These are phyloP conservation scores for Blastosporella zonata DNA, from an alignment of 1,284 basidiomycete genomes.

Conservation along the genomic window DNA sequence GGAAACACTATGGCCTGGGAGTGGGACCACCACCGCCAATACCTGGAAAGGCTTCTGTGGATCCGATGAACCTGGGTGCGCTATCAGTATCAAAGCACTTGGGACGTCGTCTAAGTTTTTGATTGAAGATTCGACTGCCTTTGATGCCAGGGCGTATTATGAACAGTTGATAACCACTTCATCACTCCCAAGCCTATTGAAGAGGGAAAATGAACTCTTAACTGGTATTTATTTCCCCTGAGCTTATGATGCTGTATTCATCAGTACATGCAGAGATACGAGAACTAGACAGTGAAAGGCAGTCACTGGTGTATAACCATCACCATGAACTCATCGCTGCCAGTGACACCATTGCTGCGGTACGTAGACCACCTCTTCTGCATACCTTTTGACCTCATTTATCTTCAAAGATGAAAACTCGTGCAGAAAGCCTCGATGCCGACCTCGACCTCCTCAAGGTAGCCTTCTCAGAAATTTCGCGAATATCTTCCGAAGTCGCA, in stretches of 20 bases:
- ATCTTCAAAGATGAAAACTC: conserved; percentile 69
- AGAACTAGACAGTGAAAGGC: conserved; percentile 83
- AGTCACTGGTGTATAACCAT: conserved; percentile 91
- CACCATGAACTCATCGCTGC: conserved; percentile 93
- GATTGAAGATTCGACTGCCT: conserved; percentile 67
- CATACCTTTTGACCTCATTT: conserved; percentile 1
- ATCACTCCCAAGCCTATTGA: conserved; percentile 67
- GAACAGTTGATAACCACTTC: conserved; percentile 81
- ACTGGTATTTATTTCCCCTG: conserved; percentile 41
- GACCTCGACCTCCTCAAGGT: conserved; percentile 78
- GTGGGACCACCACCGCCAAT: conserved; percentile 64
- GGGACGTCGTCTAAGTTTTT: conserved; percentile 3
- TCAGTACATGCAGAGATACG: conserved; percentile 62
- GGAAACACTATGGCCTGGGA: conserved; percentile 82
- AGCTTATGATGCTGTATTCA: background rate
- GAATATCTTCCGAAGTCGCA: conserved; percentile 68
- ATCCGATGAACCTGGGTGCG: conserved; percentile 80
- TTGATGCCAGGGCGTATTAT: conserved; percentile 80
- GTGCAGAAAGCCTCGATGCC: conserved; percentile 69
- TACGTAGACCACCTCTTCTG: conserved; percentile 36
- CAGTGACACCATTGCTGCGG: conserved; percentile 85
- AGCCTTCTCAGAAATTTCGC: conserved; percentile 83
- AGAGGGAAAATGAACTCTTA: conserved; percentile 75
- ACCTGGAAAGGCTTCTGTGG: conserved; percentile 46
- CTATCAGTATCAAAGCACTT: background rate